Base-by-base conservation (phyloP, 2,329 filamentous ascomycete species). In the Chrysoporthe cubensis region DNA sequence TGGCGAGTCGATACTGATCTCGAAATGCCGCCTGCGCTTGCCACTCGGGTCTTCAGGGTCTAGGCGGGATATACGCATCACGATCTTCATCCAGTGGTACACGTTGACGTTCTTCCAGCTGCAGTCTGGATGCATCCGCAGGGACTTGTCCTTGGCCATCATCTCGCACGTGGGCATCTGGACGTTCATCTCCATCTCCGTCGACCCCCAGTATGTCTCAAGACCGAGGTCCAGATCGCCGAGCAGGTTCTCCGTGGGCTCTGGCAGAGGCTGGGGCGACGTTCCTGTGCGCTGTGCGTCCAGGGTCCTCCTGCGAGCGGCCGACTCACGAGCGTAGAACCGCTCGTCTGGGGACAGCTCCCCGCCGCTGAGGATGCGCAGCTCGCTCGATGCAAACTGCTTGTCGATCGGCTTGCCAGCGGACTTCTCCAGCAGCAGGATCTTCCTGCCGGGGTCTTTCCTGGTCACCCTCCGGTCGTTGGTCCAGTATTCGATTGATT, bases 71-170 rank as follows among this genome's bases (percentile, higher is more conserved):
- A 97, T 90, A 64, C 94, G 91, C 88, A 97, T 92, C 70, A 97
- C 93, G 75, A 97, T 93, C 92, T 97, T 97, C 78, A 97, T 97
- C 94, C 94, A 97, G 77, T 97, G 94, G 76, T 93, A 93, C 65
- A 97, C 94, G 74, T 96, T 93, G 64, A 97, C 95, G 71, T 96
- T 96, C 75, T 93, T 91, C 84, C 95, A 97, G 67, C 93, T 97
- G 65, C 93, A 97, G 76, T 97, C 94, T 64, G 95, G 95, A 76
- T 97, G 91, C 68, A 97, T 80, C 69, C 88, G 86, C 48, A 87
- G 66, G 9, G 78, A 78, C 76, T 85, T 86, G 74, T 94, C 90
- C 74, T 90, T 91, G 32, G 91, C 88, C 90, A 96, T 94, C 75
- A 90, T 90, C 73, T 92, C 88, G 76, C 94, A 97, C 46, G 92